A percentile compares a stretch with the other conserved stretches of the same genome.
These are phyloP conservation scores for Pouteria campechiana DNA, from an alignment of 179 eudicot genomes.

Conservation along the genomic window DNA sequence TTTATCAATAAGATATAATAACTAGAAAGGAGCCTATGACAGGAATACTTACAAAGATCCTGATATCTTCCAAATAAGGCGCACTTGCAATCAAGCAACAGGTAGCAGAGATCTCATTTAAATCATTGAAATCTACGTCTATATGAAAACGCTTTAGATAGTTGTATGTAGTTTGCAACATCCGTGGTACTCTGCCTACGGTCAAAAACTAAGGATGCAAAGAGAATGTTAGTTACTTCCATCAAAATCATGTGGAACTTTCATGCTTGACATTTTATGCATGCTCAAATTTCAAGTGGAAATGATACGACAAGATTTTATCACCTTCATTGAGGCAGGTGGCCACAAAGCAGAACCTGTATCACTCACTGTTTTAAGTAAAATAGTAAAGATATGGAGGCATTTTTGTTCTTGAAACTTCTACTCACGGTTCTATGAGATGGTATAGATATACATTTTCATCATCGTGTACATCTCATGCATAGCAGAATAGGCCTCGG, in stretches of 20 bases:
- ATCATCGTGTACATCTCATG: too few species aligned
- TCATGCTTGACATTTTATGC: neutral
- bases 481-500: too few species aligned
- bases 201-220: conserved; percentile 54
- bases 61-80: conserved; percentile 70
- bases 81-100: conserved; percentile 70
- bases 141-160: conserved; percentile 61
- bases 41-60: conserved; percentile 89
- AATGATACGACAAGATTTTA: neutral
- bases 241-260: neutral
- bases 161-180: conserved; percentile 26
- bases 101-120: conserved; percentile 74
- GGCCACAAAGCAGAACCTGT: neutral
- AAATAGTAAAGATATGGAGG: too few species aligned
- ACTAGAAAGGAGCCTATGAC: too few species aligned
- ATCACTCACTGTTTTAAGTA: too few species aligned
- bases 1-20: too few species aligned
- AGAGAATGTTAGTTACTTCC: too few species aligned
- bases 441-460: too few species aligned
- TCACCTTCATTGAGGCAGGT: neutral
- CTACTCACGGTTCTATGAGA: too few species aligned
- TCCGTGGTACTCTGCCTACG: conserved; percentile 57
- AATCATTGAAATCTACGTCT: conserved; percentile 79
- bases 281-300: neutral
- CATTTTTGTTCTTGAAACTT: too few species aligned